These are phyloP conservation scores for Gyromitra esculenta DNA, from an alignment of 2,329 filamentous ascomycete species.

Conservation along the genomic window DNA sequence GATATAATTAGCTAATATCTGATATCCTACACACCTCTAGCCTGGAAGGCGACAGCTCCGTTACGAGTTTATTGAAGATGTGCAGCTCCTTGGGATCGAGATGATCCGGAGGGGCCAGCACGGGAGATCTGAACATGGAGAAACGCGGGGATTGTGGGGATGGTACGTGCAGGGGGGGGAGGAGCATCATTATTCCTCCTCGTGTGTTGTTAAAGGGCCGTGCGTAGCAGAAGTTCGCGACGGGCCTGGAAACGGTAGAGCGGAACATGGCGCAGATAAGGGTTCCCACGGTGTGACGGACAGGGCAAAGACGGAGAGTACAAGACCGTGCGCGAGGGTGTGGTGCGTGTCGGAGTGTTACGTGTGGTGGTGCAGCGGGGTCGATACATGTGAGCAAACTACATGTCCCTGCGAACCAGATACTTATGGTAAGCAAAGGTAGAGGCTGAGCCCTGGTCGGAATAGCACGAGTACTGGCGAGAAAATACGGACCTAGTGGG, in stretches of 20 bases:
- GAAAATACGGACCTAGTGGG: constrained; percentile 17
- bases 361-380: constrained; percentile 7
- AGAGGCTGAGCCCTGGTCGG: constrained; percentile 6
- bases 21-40: constrained; percentile 58
- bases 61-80: constrained; percentile 66
- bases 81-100: constrained; percentile 68
- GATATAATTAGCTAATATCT: constrained; percentile 33
- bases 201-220: constrained; percentile 46
- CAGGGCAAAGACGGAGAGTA: neutral
- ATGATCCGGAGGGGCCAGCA: constrained; percentile 61
- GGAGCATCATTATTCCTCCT: constrained; percentile 5
- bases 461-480: neutral
- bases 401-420: constrained; percentile 16
- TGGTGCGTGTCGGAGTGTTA: constrained; percentile 17
- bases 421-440: neutral
- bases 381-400: neutral
- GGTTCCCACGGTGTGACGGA: constrained; percentile 18
- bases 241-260: constrained; percentile 20
- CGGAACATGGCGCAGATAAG: constrained; percentile 48
- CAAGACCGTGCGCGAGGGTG: neutral
- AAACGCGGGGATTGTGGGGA: constrained; percentile 50
- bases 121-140: constrained; percentile 47
- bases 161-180: constrained; percentile 18
- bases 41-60: constrained; percentile 58
- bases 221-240: constrained; percentile 45